phyloP scores from a whole-genome alignment of 2,329 filamentous ascomycete genomes.

The Ophiostoma australiae region DNA sequence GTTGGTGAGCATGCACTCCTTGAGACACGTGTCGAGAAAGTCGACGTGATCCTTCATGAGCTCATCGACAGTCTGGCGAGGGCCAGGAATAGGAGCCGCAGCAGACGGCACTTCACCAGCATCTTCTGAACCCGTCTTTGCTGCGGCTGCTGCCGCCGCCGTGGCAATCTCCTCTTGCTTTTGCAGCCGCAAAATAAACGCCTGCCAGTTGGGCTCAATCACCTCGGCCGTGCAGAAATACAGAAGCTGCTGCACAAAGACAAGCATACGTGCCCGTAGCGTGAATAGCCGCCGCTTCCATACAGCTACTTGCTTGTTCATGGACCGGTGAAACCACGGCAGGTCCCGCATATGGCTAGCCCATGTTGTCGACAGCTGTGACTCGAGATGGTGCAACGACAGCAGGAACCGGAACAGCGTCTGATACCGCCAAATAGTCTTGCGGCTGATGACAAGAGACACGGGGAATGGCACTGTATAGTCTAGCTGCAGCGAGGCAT shows the following conservation, averaged over 20 bases:
- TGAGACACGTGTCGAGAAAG: conserved; percentile 94
- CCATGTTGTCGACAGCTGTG: conserved; percentile 81
- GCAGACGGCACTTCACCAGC: conserved; percentile 31
- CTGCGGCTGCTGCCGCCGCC: conserved; percentile 30
- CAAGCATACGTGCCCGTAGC: conserved; percentile 85
- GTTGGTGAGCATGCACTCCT: conserved; percentile 98
- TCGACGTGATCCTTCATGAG: conserved; percentile 99
- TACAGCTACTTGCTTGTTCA: conserved; percentile 67
- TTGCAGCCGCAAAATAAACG: conserved; percentile 81
- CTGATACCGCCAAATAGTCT: conserved; percentile 95
- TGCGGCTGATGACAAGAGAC: conserved; percentile 89
- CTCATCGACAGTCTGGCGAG: conserved; percentile 79
- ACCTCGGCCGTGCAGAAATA: conserved; percentile 98
- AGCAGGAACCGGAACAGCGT: conserved; percentile 91
- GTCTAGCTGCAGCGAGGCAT: conserved; percentile 88
- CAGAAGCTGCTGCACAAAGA: conserved; percentile 92
- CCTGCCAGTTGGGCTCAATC: conserved; percentile 95
- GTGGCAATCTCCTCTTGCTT: conserved; percentile 43
- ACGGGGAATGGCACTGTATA: conserved; percentile 93
- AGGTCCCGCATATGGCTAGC: conserved; percentile 76
- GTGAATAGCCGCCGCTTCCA: conserved; percentile 96
- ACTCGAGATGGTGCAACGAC: conserved; percentile 83
- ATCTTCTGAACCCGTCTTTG: conserved; percentile 24
- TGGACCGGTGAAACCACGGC: conserved; percentile 77
- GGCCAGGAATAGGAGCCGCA: conserved; percentile 19